phyloP scores from a whole-genome alignment of 2,329 filamentous ascomycete genomes.

The Claviceps sp. region DNA sequence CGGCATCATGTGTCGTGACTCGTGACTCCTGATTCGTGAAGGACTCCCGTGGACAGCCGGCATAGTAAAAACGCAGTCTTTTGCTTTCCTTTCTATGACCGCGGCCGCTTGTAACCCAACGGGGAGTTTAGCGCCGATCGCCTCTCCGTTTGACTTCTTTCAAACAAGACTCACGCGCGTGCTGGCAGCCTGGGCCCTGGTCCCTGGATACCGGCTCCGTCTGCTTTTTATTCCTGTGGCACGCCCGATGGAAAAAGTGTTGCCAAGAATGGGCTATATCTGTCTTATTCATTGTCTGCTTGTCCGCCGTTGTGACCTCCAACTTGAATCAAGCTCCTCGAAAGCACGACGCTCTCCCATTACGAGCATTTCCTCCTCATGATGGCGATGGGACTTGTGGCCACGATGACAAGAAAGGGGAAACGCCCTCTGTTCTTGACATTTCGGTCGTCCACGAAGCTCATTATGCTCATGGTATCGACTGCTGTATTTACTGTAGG shows the following conservation, averaged over 20 bases:
- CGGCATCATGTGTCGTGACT: no score
- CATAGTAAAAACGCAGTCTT: no score
- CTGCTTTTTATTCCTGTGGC: background rate
- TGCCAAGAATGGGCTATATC: background rate
- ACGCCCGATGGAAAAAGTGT: background rate
- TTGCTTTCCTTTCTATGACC: no score
- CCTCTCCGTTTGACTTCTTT: no score
- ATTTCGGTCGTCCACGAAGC: slow-evolving; percentile 18
- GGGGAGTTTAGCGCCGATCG: no score
- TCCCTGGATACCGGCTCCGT: no score
- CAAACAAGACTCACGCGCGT: no score
- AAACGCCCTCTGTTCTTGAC: slow-evolving; percentile 17
- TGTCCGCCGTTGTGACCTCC: background rate
- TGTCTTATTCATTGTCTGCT: background rate
- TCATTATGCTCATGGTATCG: slow-evolving; percentile 20
- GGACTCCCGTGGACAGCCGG: no score
- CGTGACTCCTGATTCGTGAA: no score
- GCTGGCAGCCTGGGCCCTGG: no score
- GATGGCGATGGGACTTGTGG: slow-evolving; percentile 7
- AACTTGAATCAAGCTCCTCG: background rate
- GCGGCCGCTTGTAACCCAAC: no score
- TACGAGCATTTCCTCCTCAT: slow-evolving; percentile 6
- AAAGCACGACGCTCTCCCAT: slow-evolving; percentile 4
- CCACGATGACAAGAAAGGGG: slow-evolving; percentile 4
- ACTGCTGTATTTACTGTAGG: slow-evolving; percentile 22